phyloP scores from a whole-genome alignment of 108 stramenopile genomes.

The Cyclotella choctawhatcheeana region DNA sequence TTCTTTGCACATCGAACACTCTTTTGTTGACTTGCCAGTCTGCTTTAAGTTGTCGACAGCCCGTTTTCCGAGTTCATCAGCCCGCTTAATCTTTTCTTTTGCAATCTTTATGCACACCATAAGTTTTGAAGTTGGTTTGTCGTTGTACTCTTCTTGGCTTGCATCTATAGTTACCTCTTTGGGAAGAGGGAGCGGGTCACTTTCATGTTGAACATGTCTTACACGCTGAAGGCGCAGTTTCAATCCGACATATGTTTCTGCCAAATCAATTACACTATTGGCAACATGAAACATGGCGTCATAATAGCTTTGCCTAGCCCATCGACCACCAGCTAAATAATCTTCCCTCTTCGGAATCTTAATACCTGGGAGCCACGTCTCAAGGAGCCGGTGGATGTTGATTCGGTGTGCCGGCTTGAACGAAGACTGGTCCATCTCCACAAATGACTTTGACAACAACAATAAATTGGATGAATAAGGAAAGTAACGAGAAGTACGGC shows the following conservation, averaged over 20 bases:
- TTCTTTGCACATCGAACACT: constrained; percentile 36
- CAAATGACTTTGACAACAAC: constrained; percentile 52
- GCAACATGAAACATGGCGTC: constrained; percentile 83
- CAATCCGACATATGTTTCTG: constrained; percentile 81
- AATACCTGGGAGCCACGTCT: constrained; percentile 87
- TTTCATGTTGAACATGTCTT: constrained; percentile 68
- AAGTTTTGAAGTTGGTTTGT: constrained; percentile 53
- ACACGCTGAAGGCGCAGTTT: constrained; percentile 82
- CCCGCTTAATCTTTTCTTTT: constrained; percentile 49
- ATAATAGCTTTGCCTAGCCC: constrained; percentile 91
- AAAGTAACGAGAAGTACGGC: not conserved
- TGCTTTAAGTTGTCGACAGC: constrained; percentile 45
- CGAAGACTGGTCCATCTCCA: constrained; percentile 88
- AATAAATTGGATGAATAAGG: constrained; percentile 33
- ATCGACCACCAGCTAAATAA: constrained; percentile 89
- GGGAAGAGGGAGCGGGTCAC: constrained; percentile 75
- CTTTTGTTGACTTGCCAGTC: constrained; percentile 46
- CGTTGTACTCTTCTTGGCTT: constrained; percentile 29
- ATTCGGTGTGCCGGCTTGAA: constrained; percentile 76
- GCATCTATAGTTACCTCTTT: constrained; percentile 11
- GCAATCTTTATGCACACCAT: constrained; percentile 51
- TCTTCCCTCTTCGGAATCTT: constrained; percentile 84
- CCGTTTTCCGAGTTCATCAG: constrained; percentile 58
- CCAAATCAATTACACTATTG: constrained; percentile 80
- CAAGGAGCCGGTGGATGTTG: constrained; percentile 80